These are phyloP conservation scores for Lepidium aucheri DNA, from an alignment of 345 rosid species.

Conservation along the genomic window DNA sequence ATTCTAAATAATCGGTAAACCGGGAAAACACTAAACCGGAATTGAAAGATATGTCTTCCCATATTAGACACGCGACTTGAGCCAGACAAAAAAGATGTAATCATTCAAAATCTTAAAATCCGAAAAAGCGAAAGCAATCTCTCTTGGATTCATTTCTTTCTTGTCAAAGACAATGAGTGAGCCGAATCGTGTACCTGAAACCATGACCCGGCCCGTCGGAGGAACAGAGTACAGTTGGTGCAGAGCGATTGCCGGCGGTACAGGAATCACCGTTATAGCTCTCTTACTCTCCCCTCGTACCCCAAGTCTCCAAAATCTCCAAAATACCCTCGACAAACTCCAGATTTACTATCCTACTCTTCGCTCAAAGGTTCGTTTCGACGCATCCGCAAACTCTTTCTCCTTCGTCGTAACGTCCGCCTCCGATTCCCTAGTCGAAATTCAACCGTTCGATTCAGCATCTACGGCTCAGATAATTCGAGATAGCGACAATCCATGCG, in stretches of 20 bases:
- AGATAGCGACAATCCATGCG: conserved; percentile 5
- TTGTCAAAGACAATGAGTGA: conserved; percentile 9
- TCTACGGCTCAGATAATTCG: conserved; percentile 43
- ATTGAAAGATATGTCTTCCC: conserved; percentile 12
- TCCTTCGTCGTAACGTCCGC: conserved; percentile 51
- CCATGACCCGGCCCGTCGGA: conserved; percentile 42
- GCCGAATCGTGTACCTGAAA: conserved; percentile 19
- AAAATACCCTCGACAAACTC: conserved; percentile 43
- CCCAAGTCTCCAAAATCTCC: conserved; percentile 37
- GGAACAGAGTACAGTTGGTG: conserved; percentile 89
- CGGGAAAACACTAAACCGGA: conserved; percentile 13
- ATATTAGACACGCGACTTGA: too few relatives aligned
- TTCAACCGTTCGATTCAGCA: conserved; percentile 41
- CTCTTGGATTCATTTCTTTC: not conserved
- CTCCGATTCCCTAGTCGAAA: conserved; percentile 30
- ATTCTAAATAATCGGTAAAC: too few relatives aligned
- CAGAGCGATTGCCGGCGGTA: conserved; percentile 71
- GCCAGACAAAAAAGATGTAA: too few relatives aligned
- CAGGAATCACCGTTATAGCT: conserved; percentile 71
- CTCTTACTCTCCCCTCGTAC: conserved; percentile 40
- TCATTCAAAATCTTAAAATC: not conserved
- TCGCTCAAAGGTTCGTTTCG: conserved; percentile 56
- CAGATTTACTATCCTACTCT: conserved; percentile 64
- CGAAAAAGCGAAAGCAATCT: not conserved
- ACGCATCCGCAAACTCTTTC: conserved; percentile 39